These are phyloP conservation scores for Neofusicoccum cordaticola DNA, from an alignment of 2,329 filamentous ascomycete genomes.

Conservation along the genomic window DNA sequence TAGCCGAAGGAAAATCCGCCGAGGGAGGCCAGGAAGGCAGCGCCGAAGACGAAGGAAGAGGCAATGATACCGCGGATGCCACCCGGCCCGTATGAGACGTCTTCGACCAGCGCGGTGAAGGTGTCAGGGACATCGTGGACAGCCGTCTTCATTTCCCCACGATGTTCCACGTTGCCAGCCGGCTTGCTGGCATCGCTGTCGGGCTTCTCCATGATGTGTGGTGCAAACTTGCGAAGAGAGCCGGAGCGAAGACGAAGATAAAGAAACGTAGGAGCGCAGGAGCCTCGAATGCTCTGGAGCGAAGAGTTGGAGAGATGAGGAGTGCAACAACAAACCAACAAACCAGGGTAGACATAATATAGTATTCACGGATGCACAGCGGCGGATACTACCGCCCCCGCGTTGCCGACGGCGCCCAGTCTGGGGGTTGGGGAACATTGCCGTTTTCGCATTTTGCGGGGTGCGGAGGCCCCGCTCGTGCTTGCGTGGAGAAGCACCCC, in stretches of 20 bases:
- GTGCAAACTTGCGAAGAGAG: too few species aligned
- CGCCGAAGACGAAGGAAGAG: slow-evolving; percentile 43
- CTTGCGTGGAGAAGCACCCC: background rate
- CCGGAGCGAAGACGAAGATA: too few species aligned
- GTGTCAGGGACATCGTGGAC: background rate
- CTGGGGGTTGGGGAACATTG: slow-evolving; percentile 3
- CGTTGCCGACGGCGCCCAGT: background rate
- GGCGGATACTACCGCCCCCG: background rate
- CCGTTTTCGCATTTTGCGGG: background rate
- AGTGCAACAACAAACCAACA: too few species aligned
- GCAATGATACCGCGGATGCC: slow-evolving; percentile 33
- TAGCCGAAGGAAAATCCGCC: slow-evolving; percentile 41
- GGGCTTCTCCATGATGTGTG: background rate
- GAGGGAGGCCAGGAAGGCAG: slow-evolving; percentile 43
- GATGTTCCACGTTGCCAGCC: background rate
- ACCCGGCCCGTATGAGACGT: slow-evolving; percentile 27
- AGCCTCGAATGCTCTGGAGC: too few species aligned
- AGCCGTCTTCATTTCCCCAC: background rate
- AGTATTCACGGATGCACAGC: background rate
- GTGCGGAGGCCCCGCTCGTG: background rate
- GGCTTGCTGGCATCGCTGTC: background rate
- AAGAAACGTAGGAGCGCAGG: too few species aligned
- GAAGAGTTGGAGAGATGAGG: background rate
- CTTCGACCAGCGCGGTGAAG: background rate
- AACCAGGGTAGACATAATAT: background rate